Evolutionary conservation across 148 eudicot species (phyloP).

Genomic region (Rhododendron molle): DNA sequence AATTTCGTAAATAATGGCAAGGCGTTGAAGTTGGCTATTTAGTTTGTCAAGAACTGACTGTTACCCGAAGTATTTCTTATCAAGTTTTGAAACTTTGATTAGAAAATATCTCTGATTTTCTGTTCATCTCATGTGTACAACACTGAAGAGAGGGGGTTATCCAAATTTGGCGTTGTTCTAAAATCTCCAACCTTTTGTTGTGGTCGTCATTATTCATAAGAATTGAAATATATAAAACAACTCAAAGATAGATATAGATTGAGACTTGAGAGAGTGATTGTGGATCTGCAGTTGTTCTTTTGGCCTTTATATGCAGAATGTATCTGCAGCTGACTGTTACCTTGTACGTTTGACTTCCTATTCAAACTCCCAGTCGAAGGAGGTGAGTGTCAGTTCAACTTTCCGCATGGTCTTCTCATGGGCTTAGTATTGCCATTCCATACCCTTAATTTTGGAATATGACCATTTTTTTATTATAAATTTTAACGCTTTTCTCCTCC

Average conservation of each 20-base stretch:
- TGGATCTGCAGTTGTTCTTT: neutral
- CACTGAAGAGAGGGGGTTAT: neutral
- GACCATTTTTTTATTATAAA: too few relatives aligned
- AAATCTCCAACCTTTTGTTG: neutral
- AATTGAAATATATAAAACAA: neutral
- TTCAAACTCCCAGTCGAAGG: too few relatives aligned
- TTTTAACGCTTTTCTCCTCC: neutral
- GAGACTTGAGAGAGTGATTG: neutral
- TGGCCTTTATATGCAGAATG: neutral
- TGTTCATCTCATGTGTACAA: neutral
- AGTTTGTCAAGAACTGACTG: neutral
- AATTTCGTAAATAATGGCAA: neutral
- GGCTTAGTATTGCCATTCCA: neutral
- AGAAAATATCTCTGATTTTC: neutral
- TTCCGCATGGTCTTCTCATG: neutral
- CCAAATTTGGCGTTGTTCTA: neutral
- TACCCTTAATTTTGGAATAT: too few relatives aligned
- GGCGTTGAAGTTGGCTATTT: neutral
- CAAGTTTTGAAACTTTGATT: neutral
- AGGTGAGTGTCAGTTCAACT: neutral
- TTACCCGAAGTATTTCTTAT: neutral
- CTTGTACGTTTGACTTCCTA: too few relatives aligned
- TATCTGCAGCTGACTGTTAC: neutral
- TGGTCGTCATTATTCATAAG: neutral
- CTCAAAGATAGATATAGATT: neutral